Evolutionary conservation across 2,329 filamentous ascomycete genomes (phyloP).

Genomic region (Ascochyta rabiei): DNA sequence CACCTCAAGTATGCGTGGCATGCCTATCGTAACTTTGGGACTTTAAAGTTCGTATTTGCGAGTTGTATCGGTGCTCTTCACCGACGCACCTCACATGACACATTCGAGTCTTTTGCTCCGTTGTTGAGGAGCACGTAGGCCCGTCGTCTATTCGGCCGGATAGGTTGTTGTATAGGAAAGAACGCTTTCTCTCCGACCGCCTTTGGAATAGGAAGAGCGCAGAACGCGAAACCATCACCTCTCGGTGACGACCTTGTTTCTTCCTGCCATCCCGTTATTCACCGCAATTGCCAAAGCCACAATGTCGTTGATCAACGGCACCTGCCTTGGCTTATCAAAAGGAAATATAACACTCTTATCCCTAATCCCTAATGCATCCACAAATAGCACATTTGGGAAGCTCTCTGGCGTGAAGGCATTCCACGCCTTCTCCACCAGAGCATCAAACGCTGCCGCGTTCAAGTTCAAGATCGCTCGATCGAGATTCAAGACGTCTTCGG

Average conservation of each 20-base stretch:
- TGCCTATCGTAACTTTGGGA: background rate
- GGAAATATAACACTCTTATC: constrained; percentile 42
- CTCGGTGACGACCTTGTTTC: constrained; percentile 35
- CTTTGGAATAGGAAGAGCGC: background rate
- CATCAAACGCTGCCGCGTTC: constrained; percentile 37
- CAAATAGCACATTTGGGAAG: constrained; percentile 46
- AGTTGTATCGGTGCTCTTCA: background rate
- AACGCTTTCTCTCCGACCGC: background rate
- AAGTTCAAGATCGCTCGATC: constrained; percentile 45
- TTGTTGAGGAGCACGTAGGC: background rate
- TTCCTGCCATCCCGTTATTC: constrained; percentile 44
- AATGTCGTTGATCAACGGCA: constrained; percentile 37
- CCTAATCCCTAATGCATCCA: constrained; percentile 42
- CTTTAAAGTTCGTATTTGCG: background rate
- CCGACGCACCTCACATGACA: background rate
- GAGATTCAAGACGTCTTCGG: constrained; percentile 40
- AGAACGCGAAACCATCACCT: constrained; percentile 2
- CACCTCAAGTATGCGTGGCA: background rate
- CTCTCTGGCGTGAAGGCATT: constrained; percentile 42
- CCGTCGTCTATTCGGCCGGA: background rate
- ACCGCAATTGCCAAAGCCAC: constrained; percentile 44
- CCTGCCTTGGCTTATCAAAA: constrained; percentile 32
- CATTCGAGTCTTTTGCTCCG: background rate
- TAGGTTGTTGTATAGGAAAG: background rate
- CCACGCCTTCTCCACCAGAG: constrained; percentile 41